Percentiles rank a stretch among this genome's conserved stretches.
Conservation (phyloP, 352 stramenopile genomes). For the Saprolegnia diclina region DNA sequence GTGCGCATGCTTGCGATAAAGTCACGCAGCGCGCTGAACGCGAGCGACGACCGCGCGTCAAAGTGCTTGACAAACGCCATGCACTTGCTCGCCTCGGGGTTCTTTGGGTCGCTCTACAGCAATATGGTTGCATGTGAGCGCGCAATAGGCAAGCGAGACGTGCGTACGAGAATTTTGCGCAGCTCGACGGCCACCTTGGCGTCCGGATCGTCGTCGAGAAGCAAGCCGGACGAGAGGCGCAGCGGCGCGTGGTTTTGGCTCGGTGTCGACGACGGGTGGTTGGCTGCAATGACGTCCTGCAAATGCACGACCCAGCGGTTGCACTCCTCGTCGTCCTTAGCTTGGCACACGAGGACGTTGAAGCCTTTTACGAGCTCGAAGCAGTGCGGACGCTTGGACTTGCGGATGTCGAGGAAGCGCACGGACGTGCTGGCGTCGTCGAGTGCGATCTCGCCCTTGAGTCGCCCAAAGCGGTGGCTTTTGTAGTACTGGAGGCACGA, state of each 20-base stretch:
- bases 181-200: conserved; percentile 12
- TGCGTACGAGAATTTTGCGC: conserved; percentile 16
- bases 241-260: not conserved
- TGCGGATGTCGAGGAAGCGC: conserved; percentile 67
- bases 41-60: conserved; percentile 22
- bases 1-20: conserved; percentile 23
- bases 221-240: conserved; percentile 4
- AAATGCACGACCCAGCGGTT: conserved; percentile 80
- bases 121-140: not conserved
- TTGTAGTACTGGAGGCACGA: conserved; percentile 83
- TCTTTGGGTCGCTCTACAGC: conserved; percentile 8
- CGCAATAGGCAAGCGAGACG: not conserved
- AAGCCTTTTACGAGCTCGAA: conserved; percentile 71
- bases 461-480: conserved; percentile 69
- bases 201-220: conserved; percentile 15
- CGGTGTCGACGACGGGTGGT: conserved; percentile 34
- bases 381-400: conserved; percentile 78
- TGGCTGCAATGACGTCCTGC: conserved; percentile 42
- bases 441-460: conserved; percentile 71
- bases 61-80: conserved; percentile 28
- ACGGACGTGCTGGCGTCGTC: conserved; percentile 61
- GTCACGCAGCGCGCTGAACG: conserved; percentile 22
- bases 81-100: conserved; percentile 26
- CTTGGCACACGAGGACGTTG: conserved; percentile 73
- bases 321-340: conserved; percentile 77